phyloP scores from a whole-genome alignment of 2,329 filamentous ascomycete genomes.

The Fusarium sp. region DNA sequence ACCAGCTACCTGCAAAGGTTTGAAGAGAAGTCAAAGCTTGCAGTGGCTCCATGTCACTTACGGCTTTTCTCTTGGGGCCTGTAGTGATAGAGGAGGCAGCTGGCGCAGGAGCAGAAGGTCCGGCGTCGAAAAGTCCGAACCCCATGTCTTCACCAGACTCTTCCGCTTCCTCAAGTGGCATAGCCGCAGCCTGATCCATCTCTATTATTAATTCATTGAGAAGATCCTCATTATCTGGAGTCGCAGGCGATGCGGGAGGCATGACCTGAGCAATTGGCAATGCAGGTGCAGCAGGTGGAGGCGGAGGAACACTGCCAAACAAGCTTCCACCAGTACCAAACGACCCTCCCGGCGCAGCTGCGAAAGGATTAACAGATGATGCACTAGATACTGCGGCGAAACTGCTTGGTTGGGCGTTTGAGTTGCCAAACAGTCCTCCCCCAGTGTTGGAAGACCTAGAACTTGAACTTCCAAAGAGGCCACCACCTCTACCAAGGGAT shows the following conservation, averaged over 20 bases:
- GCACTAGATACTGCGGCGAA: not conserved
- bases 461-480: not conserved
- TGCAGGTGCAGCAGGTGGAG: not conserved
- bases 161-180: not conserved
- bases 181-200: not conserved
- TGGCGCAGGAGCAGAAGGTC: not conserved
- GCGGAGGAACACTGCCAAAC: not conserved
- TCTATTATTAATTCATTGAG: not conserved
- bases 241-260: no score
- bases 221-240: not conserved
- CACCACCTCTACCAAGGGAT: not conserved
- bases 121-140: not conserved
- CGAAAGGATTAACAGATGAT: not conserved
- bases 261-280: not conserved
- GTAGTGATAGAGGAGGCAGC: not conserved
- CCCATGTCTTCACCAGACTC: constrained; percentile 1
- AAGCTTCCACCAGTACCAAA: not conserved
- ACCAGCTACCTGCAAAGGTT: constrained; percentile 48
- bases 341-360: not conserved
- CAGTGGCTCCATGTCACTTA: constrained; percentile 14
- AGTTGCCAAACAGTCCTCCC: not conserved
- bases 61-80: not conserved
- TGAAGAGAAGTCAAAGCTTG: constrained; percentile 62
- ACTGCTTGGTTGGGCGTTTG: not conserved
- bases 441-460: not conserved